Evolutionary conservation across 2,329 filamentous ascomycete genomes (phyloP).

Genomic region (Aureobasidium sp.): DNA sequence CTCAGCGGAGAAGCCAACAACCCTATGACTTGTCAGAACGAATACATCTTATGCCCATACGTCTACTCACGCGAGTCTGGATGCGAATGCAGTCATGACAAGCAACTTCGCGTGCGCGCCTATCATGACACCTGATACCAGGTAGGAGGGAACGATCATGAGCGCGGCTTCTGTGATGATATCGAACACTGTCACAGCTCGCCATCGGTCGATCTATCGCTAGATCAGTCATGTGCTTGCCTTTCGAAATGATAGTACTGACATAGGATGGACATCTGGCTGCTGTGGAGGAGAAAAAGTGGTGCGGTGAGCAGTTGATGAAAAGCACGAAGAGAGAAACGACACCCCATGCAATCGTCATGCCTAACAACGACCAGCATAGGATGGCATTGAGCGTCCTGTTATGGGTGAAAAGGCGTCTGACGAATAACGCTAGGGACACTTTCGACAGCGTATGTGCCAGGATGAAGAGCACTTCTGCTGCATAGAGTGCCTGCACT

Average conservation of each 20-base stretch:
- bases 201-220: slow-evolving; percentile 7
- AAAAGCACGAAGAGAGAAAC: not conserved
- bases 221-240: not conserved
- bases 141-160: not conserved
- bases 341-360: not conserved
- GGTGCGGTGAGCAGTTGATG: not conserved
- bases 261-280: not conserved
- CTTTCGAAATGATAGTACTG: not conserved
- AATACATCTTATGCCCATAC: not conserved
- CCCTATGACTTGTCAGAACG: not conserved
- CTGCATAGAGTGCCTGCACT: not conserved
- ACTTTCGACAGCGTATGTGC: slow-evolving; percentile 7
- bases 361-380: not conserved
- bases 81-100: not conserved
- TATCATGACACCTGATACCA: slow-evolving; percentile 1
- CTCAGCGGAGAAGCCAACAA: not conserved
- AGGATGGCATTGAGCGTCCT: not conserved
- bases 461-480: not conserved
- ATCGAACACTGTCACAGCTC: slow-evolving; percentile 7
- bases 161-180: slow-evolving; percentile 11
- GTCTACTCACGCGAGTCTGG: slow-evolving; percentile 3
- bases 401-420: slow-evolving; percentile 9
- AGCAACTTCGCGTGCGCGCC: not conserved
- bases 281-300: not conserved
- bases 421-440: slow-evolving; percentile 12